phyloP scores from a whole-genome alignment of 2,329 filamentous ascomycete species.

The Fusarium agapanthi region DNA sequence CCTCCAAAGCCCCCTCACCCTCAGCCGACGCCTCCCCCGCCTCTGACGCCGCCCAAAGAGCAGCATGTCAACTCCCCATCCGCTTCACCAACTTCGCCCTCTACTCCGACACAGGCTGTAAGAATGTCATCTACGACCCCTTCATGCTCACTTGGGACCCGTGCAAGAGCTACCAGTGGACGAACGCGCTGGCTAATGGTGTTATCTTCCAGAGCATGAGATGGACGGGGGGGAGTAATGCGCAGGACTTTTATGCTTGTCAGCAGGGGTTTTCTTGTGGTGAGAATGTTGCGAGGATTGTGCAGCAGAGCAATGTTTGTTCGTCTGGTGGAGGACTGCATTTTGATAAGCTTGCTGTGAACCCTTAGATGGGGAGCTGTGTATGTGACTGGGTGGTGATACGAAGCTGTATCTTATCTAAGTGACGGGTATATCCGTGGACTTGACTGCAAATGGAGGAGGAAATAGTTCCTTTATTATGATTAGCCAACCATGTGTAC shows the following conservation, averaged over 20 bases:
- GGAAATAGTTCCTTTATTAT: background rate
- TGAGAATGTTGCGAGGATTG: background rate
- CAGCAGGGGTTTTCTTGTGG: background rate
- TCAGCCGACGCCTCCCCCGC: background rate
- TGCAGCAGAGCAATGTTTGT: background rate
- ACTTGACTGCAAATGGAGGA: background rate
- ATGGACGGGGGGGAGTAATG: background rate
- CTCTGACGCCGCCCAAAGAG: background rate
- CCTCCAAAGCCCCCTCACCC: background rate
- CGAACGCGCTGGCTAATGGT: background rate
- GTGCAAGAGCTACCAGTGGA: background rate
- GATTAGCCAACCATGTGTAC: no score
- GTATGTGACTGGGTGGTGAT: background rate
- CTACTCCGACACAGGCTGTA: background rate
- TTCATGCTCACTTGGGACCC: background rate
- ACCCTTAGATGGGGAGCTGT: background rate
- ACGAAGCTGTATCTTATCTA: background rate
- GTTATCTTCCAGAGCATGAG: background rate
- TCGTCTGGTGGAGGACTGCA: background rate
- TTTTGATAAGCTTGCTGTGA: background rate
- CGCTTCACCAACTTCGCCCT: background rate
- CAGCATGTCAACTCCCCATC: fast-evolving
- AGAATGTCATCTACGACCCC: background rate
- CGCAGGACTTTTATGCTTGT: background rate
- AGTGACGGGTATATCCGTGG: fast-evolving